Conservation (phyloP, 441 rosid genomes). For the Pelargonium australe region DNA sequence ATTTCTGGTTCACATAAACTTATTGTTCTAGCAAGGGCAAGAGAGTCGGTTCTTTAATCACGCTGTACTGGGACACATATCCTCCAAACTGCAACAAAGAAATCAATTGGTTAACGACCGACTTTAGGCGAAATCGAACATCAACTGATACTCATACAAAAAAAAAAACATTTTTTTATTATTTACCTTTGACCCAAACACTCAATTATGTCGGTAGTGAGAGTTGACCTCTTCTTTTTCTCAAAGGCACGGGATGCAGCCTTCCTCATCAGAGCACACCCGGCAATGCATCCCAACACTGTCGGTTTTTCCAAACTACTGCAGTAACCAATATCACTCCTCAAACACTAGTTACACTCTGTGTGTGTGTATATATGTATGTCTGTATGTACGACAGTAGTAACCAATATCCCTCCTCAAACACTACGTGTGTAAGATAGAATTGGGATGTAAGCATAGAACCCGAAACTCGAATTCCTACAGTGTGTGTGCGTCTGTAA, state of each 20-base stretch:
- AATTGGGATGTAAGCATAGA: not conserved
- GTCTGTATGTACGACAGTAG: too few species aligned
- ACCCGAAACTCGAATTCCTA: too few species aligned
- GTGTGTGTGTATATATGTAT: too few species aligned
- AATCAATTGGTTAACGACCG: not conserved
- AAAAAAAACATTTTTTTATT: too few species aligned
- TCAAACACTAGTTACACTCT: not conserved
- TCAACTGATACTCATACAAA: not conserved
- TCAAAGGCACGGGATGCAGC: constrained; percentile 73
- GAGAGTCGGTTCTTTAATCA: too few species aligned
- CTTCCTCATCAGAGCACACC: constrained; percentile 69
- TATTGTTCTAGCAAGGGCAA: too few species aligned
- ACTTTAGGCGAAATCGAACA: not conserved
- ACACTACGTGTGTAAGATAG: not conserved
- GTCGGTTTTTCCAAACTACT: constrained; percentile 49
- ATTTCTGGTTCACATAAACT: too few species aligned
- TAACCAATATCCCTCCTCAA: too few species aligned
- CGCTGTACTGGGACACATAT: constrained; percentile 35
- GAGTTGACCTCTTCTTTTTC: constrained; percentile 67
- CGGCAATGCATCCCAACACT: constrained; percentile 77
- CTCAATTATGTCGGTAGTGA: constrained; percentile 71
- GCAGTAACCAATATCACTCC: constrained; percentile 8
- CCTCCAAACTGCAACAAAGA: constrained; percentile 60
- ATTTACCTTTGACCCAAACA: constrained; percentile 65
- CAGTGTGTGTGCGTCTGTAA: not conserved